phyloP scores from a whole-genome alignment of 2,329 filamentous ascomycete species.

The Colletotrichum chlorophyti region DNA sequence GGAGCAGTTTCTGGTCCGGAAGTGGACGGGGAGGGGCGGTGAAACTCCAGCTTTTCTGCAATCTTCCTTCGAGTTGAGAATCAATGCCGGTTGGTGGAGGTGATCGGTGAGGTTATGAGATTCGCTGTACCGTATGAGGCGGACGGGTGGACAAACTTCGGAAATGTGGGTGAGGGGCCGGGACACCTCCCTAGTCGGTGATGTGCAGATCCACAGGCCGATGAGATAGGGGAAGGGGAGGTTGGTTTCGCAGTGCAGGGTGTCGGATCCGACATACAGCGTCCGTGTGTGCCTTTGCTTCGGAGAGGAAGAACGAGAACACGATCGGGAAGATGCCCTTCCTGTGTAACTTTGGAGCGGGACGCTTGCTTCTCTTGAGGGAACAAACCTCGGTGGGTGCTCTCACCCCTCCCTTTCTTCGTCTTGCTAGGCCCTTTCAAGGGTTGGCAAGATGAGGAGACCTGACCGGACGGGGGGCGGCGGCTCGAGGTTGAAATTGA shows the following conservation, averaged over 20 bases:
- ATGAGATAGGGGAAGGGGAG: background rate
- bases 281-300: background rate
- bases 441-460: slow-evolving; percentile 6
- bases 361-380: background rate
- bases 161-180: slow-evolving; percentile 13
- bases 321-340: background rate
- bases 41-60: no score
- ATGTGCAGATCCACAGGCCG: slow-evolving; percentile 17
- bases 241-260: background rate
- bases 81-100: no score
- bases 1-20: background rate
- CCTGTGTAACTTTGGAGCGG: background rate
- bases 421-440: background rate
- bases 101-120: no score
- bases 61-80: no score
- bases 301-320: background rate
- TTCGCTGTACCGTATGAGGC: background rate
- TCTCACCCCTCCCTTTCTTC: background rate
- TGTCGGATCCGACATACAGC: background rate
- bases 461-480: no score
- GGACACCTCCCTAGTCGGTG: slow-evolving; percentile 10
- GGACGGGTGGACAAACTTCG: no score
- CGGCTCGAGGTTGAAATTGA: slow-evolving; percentile 24
- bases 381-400: background rate
- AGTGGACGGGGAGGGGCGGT: background rate